Base-by-base conservation (phyloP, 75 land plant genomes). In the Sequoia sempervirens region DNA sequence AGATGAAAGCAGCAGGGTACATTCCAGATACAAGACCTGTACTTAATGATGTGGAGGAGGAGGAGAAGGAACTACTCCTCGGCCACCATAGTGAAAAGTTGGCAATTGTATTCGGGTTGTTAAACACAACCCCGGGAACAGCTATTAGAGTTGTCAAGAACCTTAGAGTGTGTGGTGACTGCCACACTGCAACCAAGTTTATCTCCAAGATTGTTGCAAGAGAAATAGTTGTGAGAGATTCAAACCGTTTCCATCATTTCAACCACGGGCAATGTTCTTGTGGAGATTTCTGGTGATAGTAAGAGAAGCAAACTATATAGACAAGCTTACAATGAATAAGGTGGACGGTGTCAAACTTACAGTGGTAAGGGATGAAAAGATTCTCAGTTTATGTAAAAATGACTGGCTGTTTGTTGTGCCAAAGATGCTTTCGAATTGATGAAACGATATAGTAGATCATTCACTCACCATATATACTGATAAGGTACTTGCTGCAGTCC, bases 101-200 rank as follows among this genome's bases (percentile, higher is more conserved):
- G 80, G 89, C 89, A 12, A 85, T 85, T n/a, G 84, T 82, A 9
- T 85, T 85, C 72, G 89, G 89, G 17, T 73, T 88, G 38, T 78
- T 88, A 15, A 83, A 70, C n/a, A 83, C 75, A 0, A 17, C 37
- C 28, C 34, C 86, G 28, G 76, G 82, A 34, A 82, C 43, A 14
- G 56, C 76, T 41, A 79, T 88, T 45, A 75, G 87, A 34, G 70
- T 88, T 40, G 53, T 74, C 9, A 88, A 86, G 38, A 58, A 70
- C 84, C 84, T 40, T 81, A 70, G 82, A 56, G 68, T 81, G 18
- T 81, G 82, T 36, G 56, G 30, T 32, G 82, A 81, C 11, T 81
- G 82, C 82, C 82, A 81, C 76, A 52, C 68, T 81, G 72, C 82
- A 56, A 81, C 68, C 37, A 81, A 81, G 82, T 81, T 81, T 56